Percentiles rank a stretch among this genome's conserved stretches.
phyloP scores from a whole-genome alignment of 345 rosid species.

The Aegle marmelos region DNA sequence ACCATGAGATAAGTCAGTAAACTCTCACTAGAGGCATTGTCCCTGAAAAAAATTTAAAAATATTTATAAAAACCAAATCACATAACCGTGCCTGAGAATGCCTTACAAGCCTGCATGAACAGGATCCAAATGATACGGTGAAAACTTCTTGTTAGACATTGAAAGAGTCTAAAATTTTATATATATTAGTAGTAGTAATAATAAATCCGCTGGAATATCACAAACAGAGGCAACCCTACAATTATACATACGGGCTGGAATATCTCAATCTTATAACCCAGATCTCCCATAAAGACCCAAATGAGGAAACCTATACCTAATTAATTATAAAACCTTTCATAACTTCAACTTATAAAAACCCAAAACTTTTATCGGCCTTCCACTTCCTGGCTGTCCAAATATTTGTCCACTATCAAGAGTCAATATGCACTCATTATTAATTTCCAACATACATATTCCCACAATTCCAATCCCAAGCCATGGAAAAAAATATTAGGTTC shows the following conservation, averaged over 20 bases:
- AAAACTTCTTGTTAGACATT: background rate
- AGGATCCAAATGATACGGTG: background rate
- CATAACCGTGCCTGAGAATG: too few relatives aligned
- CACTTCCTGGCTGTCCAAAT: background rate
- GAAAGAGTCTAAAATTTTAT: background rate
- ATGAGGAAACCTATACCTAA: background rate
- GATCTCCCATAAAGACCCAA: background rate
- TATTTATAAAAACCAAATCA: background rate
- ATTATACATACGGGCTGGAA: background rate
- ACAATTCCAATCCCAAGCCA: background rate
- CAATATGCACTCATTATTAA: background rate
- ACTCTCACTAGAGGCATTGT: background rate
- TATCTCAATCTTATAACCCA: background rate
- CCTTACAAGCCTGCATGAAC: background rate
- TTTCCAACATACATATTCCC: background rate
- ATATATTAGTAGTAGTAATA: too few relatives aligned
- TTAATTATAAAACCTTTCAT: background rate
- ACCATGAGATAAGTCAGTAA: background rate
- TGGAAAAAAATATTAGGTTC: background rate
- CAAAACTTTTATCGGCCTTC: background rate
- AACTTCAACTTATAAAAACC: background rate
- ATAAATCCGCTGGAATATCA: too few relatives aligned
- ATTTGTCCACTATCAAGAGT: background rate
- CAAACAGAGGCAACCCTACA: background rate
- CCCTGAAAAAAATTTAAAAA: background rate